Percentiles rank a stretch among this genome's conserved stretches.
phyloP scores from a whole-genome alignment of 2,329 filamentous ascomycete genomes.

The Sarocladiaceae sp. region DNA sequence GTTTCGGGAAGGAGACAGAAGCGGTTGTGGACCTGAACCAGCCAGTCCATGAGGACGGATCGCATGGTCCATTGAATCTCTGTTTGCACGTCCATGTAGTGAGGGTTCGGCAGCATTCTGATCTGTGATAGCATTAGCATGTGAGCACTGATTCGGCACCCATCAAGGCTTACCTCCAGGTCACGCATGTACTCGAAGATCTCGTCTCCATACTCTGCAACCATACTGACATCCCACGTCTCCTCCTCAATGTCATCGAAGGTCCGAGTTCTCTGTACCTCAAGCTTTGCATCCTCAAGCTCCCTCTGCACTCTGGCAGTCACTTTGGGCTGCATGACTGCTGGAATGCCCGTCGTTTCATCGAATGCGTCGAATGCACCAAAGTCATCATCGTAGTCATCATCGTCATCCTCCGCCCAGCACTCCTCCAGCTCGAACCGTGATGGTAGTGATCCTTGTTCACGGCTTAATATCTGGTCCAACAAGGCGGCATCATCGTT shows the following conservation, averaged over 20 bases:
- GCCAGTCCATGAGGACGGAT: slow-evolving; percentile 93
- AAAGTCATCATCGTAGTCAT: slow-evolving; percentile 50
- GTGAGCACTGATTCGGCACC: slow-evolving; percentile 18
- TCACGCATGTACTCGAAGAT: slow-evolving; percentile 90
- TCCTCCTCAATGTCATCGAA: slow-evolving; percentile 81
- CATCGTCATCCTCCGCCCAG: slow-evolving; percentile 75
- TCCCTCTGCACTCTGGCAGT: slow-evolving; percentile 66
- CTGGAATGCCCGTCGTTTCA: slow-evolving; percentile 44
- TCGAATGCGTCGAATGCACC: slow-evolving; percentile 72
- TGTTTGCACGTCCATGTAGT: slow-evolving; percentile 97
- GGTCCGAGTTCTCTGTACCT: slow-evolving; percentile 63
- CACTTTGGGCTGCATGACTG: slow-evolving; percentile 61
- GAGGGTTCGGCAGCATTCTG: slow-evolving; percentile 76
- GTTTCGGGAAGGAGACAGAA: slow-evolving; percentile 92
- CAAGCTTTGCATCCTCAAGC: slow-evolving; percentile 56
- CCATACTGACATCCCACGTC: slow-evolving; percentile 92
- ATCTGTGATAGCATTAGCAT: slow-evolving; percentile 37
- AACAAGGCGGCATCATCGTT: slow-evolving; percentile 10
- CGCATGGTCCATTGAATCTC: slow-evolving; percentile 99
- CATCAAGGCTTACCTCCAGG: slow-evolving; percentile 62
- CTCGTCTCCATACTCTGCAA: slow-evolving; percentile 91
- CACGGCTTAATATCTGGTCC: slow-evolving; percentile 12
- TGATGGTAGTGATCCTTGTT: slow-evolving; percentile 14
- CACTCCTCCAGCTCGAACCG: slow-evolving; percentile 56
- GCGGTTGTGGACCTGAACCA: slow-evolving; percentile 89